Evolutionary conservation across 306 rosid genomes (phyloP), one percentile per base, ranked within the genome.

Genomic region (peach (Prunus persica)): DNA sequence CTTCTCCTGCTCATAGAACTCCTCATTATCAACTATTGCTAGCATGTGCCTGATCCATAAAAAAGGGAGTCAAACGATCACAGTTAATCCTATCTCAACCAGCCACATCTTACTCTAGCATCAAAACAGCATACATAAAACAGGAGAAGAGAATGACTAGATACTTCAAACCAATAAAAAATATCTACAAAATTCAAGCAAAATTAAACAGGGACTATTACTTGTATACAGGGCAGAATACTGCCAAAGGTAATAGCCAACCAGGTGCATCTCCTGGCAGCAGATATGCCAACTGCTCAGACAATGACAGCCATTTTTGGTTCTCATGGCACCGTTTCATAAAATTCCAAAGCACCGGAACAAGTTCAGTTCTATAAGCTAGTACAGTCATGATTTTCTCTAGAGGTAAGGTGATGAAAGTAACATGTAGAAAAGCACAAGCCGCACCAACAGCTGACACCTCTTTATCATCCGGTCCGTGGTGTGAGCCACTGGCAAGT

Each of bases 201-300:
- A 57, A 55, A 74, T 69, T 68, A 78, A 51, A 43, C n/a, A 67
- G 81, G 38, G 45, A 63, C 50, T 70, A 84, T 84, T 90, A 94
- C 98, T 91, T 94, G 91, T 94, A 94, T 78, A 94, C 97, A 13
- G 98, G 98, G 80, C 98, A 91, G 83, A 94, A 94, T 69, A 94
- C 98, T 71, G 94, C 93, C 82, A 94, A 84, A 71, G 98, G 97
- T 75, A 94, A 85, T 58, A 94, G 86, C 98, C 97, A 94, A 79
- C 98, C 98, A 83, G 97, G 97, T 16, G 94, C 88, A 84, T 91
- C 98, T 66, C 96, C 97, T 10, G 96, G 84, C 67, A 82, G 41
- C 64, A 91, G 89, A 86, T 82, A 87, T 69, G 93, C 83, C 77
- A 90, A 73, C 76, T 82, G 82, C 83, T 86, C 94, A 76, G 96